Percentiles rank a stretch among this genome's conserved stretches.
Conservation (phyloP, 306 rosid species). For the Quercus glauca region DNA sequence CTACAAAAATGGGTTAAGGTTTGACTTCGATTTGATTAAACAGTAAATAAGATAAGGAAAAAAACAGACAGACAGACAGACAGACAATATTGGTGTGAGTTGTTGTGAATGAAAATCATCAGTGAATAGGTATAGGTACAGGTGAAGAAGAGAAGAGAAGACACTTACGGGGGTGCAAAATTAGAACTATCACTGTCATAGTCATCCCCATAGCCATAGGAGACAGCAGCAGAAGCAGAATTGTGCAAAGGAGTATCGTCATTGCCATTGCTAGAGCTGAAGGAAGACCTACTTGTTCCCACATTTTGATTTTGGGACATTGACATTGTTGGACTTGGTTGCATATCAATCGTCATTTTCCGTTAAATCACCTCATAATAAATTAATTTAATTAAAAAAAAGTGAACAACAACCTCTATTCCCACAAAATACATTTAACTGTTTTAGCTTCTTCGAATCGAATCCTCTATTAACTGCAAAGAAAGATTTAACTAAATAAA, state of each 20-base stretch:
- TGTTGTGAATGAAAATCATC: background rate
- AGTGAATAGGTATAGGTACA: background rate
- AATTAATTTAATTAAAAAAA: background rate
- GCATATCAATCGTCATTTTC: constrained; percentile 66
- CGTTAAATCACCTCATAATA: constrained; percentile 9
- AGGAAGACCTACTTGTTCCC: constrained; percentile 59
- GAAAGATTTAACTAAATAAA: background rate
- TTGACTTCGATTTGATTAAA: background rate
- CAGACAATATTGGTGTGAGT: too few relatives aligned
- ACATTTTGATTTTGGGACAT: constrained; percentile 69
- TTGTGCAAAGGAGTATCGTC: constrained; percentile 50
- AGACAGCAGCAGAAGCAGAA: constrained; percentile 36
- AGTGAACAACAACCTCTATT: constrained; percentile 11
- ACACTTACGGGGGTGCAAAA: constrained; percentile 79
- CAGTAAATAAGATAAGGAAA: background rate
- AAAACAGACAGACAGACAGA: background rate
- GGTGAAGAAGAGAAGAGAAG: background rate
- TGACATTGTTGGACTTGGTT: constrained; percentile 12
- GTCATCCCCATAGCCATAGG: constrained; percentile 62
- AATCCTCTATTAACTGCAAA: constrained; percentile 18
- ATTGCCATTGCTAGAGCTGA: constrained; percentile 59
- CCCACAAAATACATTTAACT: constrained; percentile 18
- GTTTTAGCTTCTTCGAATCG: background rate
- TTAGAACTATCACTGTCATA: constrained; percentile 68
- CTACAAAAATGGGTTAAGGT: background rate